Conservation (phyloP, 2,329 filamentous ascomycete genomes). For the Neofusicoccum umdonicola region DNA sequence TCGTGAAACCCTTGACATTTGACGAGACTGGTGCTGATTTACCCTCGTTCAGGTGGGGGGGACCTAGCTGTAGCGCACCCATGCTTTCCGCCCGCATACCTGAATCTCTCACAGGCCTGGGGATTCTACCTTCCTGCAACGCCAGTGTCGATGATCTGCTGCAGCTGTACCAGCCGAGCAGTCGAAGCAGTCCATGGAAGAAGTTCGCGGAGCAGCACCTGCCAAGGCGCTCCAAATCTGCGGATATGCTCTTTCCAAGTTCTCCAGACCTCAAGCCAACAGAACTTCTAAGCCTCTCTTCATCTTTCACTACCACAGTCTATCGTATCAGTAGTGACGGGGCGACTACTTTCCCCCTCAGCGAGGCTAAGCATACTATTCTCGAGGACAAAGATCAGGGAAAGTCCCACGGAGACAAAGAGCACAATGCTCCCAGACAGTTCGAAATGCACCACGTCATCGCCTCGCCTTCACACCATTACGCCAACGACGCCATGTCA, state of each 20-base stretch:
- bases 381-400: neutral
- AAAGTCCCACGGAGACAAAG: neutral
- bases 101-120: neutral
- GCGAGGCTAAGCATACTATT: neutral
- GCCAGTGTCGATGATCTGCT: neutral
- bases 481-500: neutral
- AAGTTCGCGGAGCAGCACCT: conserved; percentile 1
- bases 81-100: neutral
- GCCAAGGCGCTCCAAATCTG: neutral
- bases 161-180: neutral
- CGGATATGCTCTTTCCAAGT: neutral
- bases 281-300: neutral
- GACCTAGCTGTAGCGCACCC: conserved; percentile 1
- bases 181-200: neutral
- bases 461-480: neutral
- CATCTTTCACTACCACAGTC: neutral
- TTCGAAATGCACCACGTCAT: neutral
- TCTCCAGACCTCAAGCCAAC: neutral
- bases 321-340: neutral
- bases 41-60: neutral
- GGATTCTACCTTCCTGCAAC: neutral
- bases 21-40: neutral
- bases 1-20: neutral
- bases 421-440: neutral
- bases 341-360: neutral